Conservation (phyloP, 1,139 yeast genomes). For the Zygosaccharomyces sapae region DNA sequence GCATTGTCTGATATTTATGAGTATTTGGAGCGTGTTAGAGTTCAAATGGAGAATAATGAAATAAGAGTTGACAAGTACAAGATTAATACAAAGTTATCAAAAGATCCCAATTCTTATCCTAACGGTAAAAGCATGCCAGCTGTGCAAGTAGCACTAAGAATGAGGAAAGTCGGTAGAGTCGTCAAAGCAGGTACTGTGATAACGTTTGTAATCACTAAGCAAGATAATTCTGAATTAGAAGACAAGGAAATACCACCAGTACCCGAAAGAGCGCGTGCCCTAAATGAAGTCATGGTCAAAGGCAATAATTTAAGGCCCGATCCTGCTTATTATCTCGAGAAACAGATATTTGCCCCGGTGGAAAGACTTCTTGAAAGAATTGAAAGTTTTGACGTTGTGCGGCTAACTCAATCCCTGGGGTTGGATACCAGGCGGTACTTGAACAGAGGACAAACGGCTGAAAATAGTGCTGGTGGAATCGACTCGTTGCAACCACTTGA, state of each 20-base stretch:
- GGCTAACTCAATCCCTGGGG: slow-evolving; percentile 75
- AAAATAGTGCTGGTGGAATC: slow-evolving; percentile 37
- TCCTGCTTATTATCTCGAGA: slow-evolving; percentile 71
- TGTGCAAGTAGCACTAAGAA: slow-evolving; percentile 84
- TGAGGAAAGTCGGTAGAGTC: slow-evolving; percentile 75
- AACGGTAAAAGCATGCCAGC: slow-evolving; percentile 85
- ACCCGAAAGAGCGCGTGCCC: slow-evolving; percentile 77
- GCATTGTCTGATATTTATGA: slow-evolving; percentile 71
- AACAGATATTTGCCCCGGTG: slow-evolving; percentile 87
- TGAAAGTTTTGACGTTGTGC: slow-evolving; percentile 78
- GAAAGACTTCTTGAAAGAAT: slow-evolving; percentile 82
- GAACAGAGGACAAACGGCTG: slow-evolving; percentile 40
- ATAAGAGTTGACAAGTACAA: slow-evolving; percentile 62
- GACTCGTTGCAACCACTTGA: slow-evolving; percentile 73
- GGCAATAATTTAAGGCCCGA: slow-evolving; percentile 60
- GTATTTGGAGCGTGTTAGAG: slow-evolving; percentile 60
- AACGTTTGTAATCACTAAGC: slow-evolving; percentile 68
- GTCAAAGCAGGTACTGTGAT: slow-evolving; percentile 88
- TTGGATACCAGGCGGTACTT: slow-evolving; percentile 66
- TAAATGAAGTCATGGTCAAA: slow-evolving; percentile 62
- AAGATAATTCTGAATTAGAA: slow-evolving; percentile 27
- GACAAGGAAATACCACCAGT: slow-evolving; percentile 14
- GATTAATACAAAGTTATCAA: slow-evolving; percentile 70
- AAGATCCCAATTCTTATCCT: slow-evolving; percentile 70
- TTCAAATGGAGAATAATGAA: slow-evolving; percentile 56